phyloP scores from a whole-genome alignment of 192 early-diverging fungal species.

The Entomortierella chlamydospora region DNA sequence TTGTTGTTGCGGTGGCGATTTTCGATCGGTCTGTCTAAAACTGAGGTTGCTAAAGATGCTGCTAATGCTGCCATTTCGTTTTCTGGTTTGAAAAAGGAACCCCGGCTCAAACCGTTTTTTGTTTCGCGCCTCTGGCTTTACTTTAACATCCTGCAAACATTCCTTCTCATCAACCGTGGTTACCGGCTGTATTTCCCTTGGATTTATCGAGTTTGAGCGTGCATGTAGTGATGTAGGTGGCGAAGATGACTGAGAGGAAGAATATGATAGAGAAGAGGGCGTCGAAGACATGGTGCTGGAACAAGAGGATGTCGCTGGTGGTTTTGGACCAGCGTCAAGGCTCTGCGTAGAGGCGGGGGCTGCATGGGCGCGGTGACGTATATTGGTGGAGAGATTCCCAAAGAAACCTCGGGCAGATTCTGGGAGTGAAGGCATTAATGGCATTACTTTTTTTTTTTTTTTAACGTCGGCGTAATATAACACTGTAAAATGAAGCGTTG shows the following conservation, averaged over 20 bases:
- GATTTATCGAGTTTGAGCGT: not conserved
- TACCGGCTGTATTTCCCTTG: too few relatives aligned
- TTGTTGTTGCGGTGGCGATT: not conserved
- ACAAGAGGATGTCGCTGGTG: too few relatives aligned
- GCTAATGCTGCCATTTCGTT: constrained; percentile 7
- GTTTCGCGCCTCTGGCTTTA: not conserved
- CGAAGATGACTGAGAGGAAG: not conserved
- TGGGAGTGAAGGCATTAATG: constrained; percentile 5
- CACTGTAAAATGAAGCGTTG: too few relatives aligned
- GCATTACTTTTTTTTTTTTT: not conserved
- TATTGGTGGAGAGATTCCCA: not conserved
- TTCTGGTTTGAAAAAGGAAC: constrained; percentile 9
- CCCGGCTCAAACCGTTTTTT: constrained; percentile 8
- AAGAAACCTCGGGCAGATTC: constrained; percentile 18
- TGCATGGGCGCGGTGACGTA: not conserved
- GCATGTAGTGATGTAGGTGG: not conserved
- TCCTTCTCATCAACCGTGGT: too few relatives aligned
- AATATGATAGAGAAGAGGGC: not conserved
- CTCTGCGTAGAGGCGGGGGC: too few relatives aligned
- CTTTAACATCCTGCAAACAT: not conserved
- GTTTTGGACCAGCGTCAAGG: too few relatives aligned
- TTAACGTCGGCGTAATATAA: too few relatives aligned
- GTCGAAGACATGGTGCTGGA: not conserved
- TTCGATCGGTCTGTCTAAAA: not conserved
- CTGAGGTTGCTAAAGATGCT: constrained; percentile 3